phyloP scores from a whole-genome alignment of 345 rosid species.

The Chamaenerion angustifolium region DNA sequence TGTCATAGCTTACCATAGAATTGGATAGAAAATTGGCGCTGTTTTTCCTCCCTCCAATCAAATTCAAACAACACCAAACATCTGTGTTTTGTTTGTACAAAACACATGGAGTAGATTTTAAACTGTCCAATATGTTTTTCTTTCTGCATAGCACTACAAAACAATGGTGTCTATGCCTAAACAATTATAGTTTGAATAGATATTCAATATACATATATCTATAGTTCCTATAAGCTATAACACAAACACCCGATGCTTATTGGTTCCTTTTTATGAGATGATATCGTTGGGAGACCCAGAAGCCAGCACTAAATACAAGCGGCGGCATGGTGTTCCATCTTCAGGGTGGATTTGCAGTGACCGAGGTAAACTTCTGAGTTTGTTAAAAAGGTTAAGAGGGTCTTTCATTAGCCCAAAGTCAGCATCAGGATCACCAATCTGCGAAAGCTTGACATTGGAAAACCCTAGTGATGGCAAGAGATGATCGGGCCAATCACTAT shows the following conservation, averaged over 20 bases:
- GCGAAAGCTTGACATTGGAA: constrained; percentile 72
- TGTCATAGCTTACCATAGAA: too few species aligned
- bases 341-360: constrained; percentile 65
- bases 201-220: constrained; percentile 5
- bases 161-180: constrained; percentile 15
- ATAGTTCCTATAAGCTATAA: constrained; percentile 12
- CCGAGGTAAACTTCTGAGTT: constrained; percentile 68
- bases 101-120: not conserved
- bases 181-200: constrained; percentile 6
- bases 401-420: constrained; percentile 68
- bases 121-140: not conserved
- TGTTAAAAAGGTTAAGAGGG: constrained; percentile 69
- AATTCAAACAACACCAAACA: too few species aligned
- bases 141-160: constrained; percentile 4
- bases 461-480: constrained; percentile 80
- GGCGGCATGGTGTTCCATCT: constrained; percentile 84
- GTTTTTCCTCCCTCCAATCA: too few species aligned
- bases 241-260: constrained; percentile 4
- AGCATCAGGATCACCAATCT: constrained; percentile 90
- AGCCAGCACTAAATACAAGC: constrained; percentile 87
- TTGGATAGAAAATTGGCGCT: too few species aligned
- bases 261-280: constrained; percentile 7
- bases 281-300: constrained; percentile 54
- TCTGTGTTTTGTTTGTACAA: not conserved
- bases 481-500: constrained; percentile 92